Conservation (phyloP, 306 rosid species). For the Pueraria montana region DNA sequence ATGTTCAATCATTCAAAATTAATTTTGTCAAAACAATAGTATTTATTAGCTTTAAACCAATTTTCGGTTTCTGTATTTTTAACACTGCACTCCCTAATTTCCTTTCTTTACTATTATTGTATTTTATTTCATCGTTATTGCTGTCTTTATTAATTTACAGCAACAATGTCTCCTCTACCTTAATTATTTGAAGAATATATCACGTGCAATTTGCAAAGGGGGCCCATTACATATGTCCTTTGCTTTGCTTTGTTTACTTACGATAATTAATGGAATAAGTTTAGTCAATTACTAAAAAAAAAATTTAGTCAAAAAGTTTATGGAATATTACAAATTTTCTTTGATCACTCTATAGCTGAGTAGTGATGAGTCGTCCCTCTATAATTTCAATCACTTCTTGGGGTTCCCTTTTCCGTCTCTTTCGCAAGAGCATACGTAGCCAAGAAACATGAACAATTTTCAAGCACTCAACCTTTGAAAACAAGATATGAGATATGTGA, state of each 20-base stretch:
- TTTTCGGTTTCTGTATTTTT: background rate
- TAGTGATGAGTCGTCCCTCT: background rate
- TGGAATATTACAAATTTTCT: background rate
- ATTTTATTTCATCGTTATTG: background rate
- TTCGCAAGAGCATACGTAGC: slow-evolving; percentile 27
- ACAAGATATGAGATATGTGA: slow-evolving; percentile 26
- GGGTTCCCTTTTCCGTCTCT: slow-evolving; percentile 38
- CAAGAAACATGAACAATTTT: slow-evolving; percentile 41
- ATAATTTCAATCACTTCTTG: background rate
- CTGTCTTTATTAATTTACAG: slow-evolving; percentile 1
- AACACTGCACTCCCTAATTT: background rate
- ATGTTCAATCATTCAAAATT: too few species aligned
- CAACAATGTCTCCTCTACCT: slow-evolving; percentile 1
- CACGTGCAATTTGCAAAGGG: slow-evolving; percentile 9
- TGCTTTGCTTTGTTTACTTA: slow-evolving; percentile 15
- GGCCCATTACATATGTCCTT: background rate
- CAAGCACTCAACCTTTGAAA: slow-evolving; percentile 39
- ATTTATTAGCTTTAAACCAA: background rate
- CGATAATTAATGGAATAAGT: background rate
- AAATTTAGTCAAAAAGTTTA: background rate
- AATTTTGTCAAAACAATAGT: background rate
- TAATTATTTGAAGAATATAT: slow-evolving; percentile 2
- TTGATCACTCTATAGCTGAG: background rate
- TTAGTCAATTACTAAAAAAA: background rate
- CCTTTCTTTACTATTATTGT: background rate